Percentiles rank a stretch among this genome's conserved stretches.
These are phyloP conservation scores for Schwanniomyces vanrijiae DNA, from an alignment of 805 yeast genomes.

Conservation along the genomic window DNA sequence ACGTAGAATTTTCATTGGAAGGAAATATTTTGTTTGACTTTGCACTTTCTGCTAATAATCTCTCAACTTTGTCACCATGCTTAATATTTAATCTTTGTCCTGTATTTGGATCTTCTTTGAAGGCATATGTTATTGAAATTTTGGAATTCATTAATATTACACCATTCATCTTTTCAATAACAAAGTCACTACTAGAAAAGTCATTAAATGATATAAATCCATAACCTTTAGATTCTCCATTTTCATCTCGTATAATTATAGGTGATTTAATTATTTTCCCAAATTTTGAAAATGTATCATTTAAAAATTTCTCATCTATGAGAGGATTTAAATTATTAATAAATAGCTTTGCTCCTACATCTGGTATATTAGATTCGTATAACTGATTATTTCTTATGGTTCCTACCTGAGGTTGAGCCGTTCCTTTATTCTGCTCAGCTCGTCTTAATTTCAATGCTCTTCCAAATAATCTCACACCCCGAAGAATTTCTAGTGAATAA, in stretches of 20 bases:
- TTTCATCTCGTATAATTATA: slow-evolving; percentile 47
- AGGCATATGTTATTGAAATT: slow-evolving; percentile 67
- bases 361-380: slow-evolving; percentile 18
- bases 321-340: slow-evolving; percentile 64
- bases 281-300: slow-evolving; percentile 62
- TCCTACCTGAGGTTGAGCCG: slow-evolving; percentile 10
- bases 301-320: slow-evolving; percentile 59
- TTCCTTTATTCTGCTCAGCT: slow-evolving; percentile 32
- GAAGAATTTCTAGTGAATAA: slow-evolving; percentile 61
- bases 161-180: slow-evolving; percentile 66
- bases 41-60: slow-evolving; percentile 68
- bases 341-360: slow-evolving; percentile 54
- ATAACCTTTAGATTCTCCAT: slow-evolving; percentile 55
- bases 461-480: slow-evolving; percentile 62
- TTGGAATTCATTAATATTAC: slow-evolving; percentile 67
- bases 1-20: not conserved
- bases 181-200: slow-evolving; percentile 70
- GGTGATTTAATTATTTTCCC: slow-evolving; percentile 61
- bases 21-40: slow-evolving; percentile 33
- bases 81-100: slow-evolving; percentile 44
- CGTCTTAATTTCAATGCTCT: slow-evolving; percentile 59
- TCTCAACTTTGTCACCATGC: slow-evolving; percentile 81
- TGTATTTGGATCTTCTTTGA: slow-evolving; percentile 51
- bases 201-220: slow-evolving; percentile 67
- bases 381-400: slow-evolving; percentile 12